These are phyloP conservation scores for Ophiostoma montium DNA, from an alignment of 2,329 filamentous ascomycete genomes.

Conservation along the genomic window DNA sequence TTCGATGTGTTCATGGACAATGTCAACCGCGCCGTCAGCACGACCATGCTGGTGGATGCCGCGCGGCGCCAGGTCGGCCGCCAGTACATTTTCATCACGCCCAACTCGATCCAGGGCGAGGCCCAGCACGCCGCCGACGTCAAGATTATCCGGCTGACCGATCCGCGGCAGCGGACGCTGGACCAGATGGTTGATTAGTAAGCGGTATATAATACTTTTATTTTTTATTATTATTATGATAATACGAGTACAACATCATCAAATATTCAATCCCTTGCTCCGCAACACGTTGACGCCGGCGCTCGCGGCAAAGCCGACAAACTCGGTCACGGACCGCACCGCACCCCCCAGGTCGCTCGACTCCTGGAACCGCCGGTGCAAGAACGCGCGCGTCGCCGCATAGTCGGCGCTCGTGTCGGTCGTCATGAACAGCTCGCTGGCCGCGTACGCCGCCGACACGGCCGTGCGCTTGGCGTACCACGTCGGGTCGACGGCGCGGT, in stretches of 20 bases:
- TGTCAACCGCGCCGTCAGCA: conserved; percentile 85
- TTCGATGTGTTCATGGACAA: conserved; percentile 99
- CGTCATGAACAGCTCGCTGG: conserved; percentile 86
- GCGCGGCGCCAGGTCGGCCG: conserved; percentile 76
- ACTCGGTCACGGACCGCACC: conserved; percentile 53
- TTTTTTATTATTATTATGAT: too few species aligned
- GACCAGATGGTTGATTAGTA: too few species aligned
- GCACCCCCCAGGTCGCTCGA: conserved; percentile 46
- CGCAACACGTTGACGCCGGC: conserved; percentile 69
- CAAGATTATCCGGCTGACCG: conserved; percentile 57
- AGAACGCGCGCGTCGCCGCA: conserved; percentile 62
- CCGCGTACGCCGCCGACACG: conserved; percentile 47
- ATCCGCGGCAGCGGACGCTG: conserved; percentile 42
- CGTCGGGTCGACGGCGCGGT: conserved; percentile 63
- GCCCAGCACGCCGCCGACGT: conserved; percentile 52
- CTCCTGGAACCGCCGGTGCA: conserved; percentile 63
- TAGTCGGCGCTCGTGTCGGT: conserved; percentile 65
- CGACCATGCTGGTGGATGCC: conserved; percentile 77
- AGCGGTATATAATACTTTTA: too few species aligned
- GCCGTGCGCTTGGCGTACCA: conserved; percentile 65
- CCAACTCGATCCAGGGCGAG: conserved; percentile 61
- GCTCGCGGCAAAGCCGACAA: conserved; percentile 67
- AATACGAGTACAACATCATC: conserved; percentile 13
- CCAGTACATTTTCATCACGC: conserved; percentile 94
- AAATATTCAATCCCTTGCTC: conserved; percentile 78